Base-by-base conservation (phyloP, 345 rosid species). In the Arabis hirsuta region DNA sequence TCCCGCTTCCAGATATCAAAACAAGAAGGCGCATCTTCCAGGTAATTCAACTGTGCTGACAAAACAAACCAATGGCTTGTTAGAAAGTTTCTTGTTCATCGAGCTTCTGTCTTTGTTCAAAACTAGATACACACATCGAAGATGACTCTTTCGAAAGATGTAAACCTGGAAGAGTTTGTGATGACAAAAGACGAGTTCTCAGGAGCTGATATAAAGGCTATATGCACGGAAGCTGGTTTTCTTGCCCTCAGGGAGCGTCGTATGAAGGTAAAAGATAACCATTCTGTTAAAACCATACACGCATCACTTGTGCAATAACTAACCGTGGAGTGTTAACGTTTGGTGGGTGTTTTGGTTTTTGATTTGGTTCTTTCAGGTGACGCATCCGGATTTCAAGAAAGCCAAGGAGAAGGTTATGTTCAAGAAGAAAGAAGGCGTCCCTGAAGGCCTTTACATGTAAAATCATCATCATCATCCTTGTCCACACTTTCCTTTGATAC, bases 391-490 rank as follows among this genome's bases (percentile, higher is more conserved):
- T 83, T 87, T 96, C 71, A 92, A 90, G 89, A 92, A 96, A 78
- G 98, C 97, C 0, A 96, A 96, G 70, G 99, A 96, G 55, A 96
- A 90, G 89, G 98, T 96, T 73, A 92, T 92, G 99, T 90, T 83
- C 87, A 96, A 96, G 87, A 96, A 92, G 95, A 92, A 92, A 61
- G 99, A 96, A 83, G 99, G 99, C 47, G 97, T 96, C 20, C 99
- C 98, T 3, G 99, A 96, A 83, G 99, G 98, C 44, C 92, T 96
- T 39, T 96, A 92, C 71, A 87, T 96, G 96, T 92, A 83, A 86
- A 56, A 55, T 24, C 14, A 36, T 48, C 41, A n/a, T n/a, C n/a
- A 62, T 52, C 7, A 11, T 55, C 41, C 32, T 7, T n/a, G 10
- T 26, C 65, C 12, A 19, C 19, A 54, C 53, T 55, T 47, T 62